These are phyloP conservation scores for Zasmidium cellare DNA, from an alignment of 2,329 filamentous ascomycete species.

Conservation along the genomic window DNA sequence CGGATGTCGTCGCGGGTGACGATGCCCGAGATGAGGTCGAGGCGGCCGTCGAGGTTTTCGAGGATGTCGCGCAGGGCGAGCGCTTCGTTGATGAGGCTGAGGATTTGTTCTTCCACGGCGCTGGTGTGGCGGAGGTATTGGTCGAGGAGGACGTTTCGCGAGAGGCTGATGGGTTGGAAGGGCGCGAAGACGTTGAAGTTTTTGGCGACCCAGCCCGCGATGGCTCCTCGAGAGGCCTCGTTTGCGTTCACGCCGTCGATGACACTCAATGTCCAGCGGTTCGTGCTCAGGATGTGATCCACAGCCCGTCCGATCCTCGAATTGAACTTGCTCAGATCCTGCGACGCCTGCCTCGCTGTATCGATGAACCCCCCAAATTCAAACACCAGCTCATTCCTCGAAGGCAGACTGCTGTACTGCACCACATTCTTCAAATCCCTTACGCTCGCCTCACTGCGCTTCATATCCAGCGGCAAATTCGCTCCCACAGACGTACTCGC, in stretches of 20 bases:
- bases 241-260: slow-evolving; percentile 60
- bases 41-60: slow-evolving; percentile 66
- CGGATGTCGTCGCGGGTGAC: slow-evolving; percentile 63
- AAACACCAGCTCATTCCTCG: slow-evolving; percentile 68
- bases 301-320: slow-evolving; percentile 71
- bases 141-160: slow-evolving; percentile 65
- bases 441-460: slow-evolving; percentile 71
- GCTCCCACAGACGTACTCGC: slow-evolving; percentile 66
- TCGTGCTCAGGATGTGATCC: slow-evolving; percentile 72
- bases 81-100: slow-evolving; percentile 67
- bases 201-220: slow-evolving; percentile 44
- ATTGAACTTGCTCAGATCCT: slow-evolving; percentile 73
- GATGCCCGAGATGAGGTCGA: slow-evolving; percentile 69
- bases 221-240: slow-evolving; percentile 40
- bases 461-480: slow-evolving; percentile 75
- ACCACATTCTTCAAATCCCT: slow-evolving; percentile 74
- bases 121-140: slow-evolving; percentile 74
- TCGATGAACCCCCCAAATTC: slow-evolving; percentile 78
- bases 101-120: slow-evolving; percentile 69
- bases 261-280: slow-evolving; percentile 71
- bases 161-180: slow-evolving; percentile 61
- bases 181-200: slow-evolving; percentile 54
- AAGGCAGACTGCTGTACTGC: slow-evolving; percentile 66
- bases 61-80: slow-evolving; percentile 67
- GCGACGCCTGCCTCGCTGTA: slow-evolving; percentile 63